Evolutionary conservation across 441 rosid genomes (phyloP).

Genomic region (Brassica hybrid): DNA sequence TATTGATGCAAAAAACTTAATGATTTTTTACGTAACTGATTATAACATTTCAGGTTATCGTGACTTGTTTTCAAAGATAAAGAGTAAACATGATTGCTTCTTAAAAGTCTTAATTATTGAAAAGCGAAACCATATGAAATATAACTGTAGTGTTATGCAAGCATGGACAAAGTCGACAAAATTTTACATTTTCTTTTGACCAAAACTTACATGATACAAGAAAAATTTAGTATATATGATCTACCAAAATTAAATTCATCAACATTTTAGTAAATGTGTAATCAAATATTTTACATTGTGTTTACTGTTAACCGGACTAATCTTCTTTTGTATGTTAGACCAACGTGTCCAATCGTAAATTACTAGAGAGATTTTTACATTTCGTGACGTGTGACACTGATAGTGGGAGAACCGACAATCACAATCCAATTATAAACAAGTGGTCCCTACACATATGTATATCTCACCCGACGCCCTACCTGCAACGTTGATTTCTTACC

Average conservation of each 20-base stretch:
- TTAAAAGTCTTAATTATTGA: too few relatives aligned
- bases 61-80: neutral
- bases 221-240: neutral
- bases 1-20: too few relatives aligned
- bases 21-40: neutral
- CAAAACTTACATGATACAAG: neutral
- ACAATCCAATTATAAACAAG: constrained; percentile 28
- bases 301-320: too few relatives aligned
- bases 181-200: too few relatives aligned
- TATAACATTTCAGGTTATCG: neutral
- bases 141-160: neutral
- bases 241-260: neutral
- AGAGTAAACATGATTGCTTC: neutral
- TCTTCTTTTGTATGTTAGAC: neutral
- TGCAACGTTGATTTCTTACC: constrained; percentile 44
- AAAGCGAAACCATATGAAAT: neutral
- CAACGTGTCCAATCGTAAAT: neutral
- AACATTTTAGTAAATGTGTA: neutral
- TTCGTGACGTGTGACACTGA: neutral
- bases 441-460: constrained; percentile 12
- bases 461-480: constrained; percentile 32
- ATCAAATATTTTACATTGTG: too few relatives aligned
- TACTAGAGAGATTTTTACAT: neutral
- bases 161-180: neutral
- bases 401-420: constrained; percentile 32